A percentile compares a stretch with the other conserved stretches of the same genome.
Evolutionary conservation across 2,329 filamentous ascomycete species (phyloP).

Genomic region (Moelleriella libera): DNA sequence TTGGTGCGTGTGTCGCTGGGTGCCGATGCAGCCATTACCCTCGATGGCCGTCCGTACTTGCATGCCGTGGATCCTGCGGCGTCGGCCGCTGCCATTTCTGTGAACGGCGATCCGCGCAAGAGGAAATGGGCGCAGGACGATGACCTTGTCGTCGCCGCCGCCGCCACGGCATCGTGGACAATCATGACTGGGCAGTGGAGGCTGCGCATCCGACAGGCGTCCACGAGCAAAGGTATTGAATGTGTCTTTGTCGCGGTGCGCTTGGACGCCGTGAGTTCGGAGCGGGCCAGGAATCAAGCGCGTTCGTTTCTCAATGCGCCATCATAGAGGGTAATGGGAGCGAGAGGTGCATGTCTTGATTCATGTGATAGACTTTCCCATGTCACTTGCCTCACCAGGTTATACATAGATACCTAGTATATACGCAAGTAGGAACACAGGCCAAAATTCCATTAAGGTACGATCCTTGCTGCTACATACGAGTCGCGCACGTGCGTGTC

Average conservation of each 20-base stretch:
- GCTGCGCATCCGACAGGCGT: constrained; percentile 45
- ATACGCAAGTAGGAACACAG: too few relatives aligned
- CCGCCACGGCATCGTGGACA: constrained; percentile 34
- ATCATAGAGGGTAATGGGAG: neutral
- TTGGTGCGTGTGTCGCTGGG: constrained; percentile 52
- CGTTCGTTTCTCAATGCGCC: constrained; percentile 43
- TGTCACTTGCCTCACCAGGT: neutral
- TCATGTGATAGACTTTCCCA: neutral
- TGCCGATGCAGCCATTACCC: constrained; percentile 38
- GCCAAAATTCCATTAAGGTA: too few relatives aligned
- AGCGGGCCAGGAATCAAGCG: constrained; percentile 50
- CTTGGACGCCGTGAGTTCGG: constrained; percentile 54
- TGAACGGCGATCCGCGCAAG: constrained; percentile 24
- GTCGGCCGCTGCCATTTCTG: constrained; percentile 13
- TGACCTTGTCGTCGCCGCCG: constrained; percentile 10
- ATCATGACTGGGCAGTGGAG: constrained; percentile 60
- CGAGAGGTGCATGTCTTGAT: neutral
- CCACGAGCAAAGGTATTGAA: constrained; percentile 41
- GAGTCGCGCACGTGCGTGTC: too few relatives aligned
- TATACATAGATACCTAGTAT: too few relatives aligned
- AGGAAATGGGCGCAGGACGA: constrained; percentile 26
- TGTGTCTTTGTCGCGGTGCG: constrained; percentile 64
- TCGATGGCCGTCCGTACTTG: constrained; percentile 40
- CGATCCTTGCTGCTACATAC: too few relatives aligned
- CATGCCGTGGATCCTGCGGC: constrained; percentile 11